Conservation (phyloP, 2,329 filamentous ascomycete genomes). For the Sporothrix pallida region DNA sequence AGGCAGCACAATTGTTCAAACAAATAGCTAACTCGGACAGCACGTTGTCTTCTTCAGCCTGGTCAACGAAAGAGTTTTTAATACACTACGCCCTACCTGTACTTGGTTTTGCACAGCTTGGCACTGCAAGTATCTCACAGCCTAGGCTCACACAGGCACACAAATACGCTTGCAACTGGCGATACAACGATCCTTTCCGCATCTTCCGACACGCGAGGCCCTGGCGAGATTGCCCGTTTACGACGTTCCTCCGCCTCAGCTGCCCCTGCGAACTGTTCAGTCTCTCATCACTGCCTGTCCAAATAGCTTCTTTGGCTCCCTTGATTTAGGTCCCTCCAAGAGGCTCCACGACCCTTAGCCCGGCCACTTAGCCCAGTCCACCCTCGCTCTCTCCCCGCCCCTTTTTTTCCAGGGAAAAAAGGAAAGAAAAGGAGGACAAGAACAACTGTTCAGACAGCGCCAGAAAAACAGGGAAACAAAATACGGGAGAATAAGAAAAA, state of each 20-base stretch:
- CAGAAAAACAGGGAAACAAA: slow-evolving; percentile 8
- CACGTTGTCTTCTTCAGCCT: neutral
- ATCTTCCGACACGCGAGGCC: slow-evolving; percentile 28
- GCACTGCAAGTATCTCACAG: slow-evolving; percentile 1
- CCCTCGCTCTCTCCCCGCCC: neutral
- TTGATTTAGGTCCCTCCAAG: slow-evolving; percentile 8
- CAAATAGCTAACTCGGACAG: slow-evolving; percentile 7
- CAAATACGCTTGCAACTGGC: neutral
- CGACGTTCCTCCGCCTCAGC: neutral
- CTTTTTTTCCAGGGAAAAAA: neutral
- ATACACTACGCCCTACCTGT: neutral
- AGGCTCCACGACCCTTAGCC: slow-evolving; percentile 28
- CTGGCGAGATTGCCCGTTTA: slow-evolving; percentile 14
- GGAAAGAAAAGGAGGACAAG: neutral
- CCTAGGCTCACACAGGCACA: neutral
- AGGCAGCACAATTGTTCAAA: neutral
- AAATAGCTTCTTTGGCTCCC: slow-evolving; percentile 9
- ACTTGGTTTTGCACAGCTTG: slow-evolving; percentile 10
- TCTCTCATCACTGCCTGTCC: neutral
- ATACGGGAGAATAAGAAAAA: neutral
- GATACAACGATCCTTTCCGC: slow-evolving; percentile 26
- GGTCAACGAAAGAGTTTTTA: neutral
- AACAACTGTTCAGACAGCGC: neutral
- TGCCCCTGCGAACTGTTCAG: neutral
- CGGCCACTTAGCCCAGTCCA: slow-evolving; percentile 18